Evolutionary conservation across 768 basidiomycete species (phyloP), one percentile per base, ranked within the genome.

Genomic region (Heimioporus sp.): DNA sequence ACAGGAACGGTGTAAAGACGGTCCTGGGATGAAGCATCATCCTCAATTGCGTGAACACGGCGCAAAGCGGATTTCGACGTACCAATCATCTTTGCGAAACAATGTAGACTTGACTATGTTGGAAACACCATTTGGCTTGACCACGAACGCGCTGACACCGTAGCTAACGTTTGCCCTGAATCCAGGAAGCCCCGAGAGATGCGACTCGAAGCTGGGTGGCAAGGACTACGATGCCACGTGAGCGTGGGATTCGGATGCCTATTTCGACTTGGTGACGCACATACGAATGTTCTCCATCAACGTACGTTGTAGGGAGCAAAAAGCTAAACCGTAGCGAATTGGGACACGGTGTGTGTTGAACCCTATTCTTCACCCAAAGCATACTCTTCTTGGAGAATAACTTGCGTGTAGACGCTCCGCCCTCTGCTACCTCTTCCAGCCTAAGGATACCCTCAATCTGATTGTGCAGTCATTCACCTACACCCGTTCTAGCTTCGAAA

Each of bases 151-250:
- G 47, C 72, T 77, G 10, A 89, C 75, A 24, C 73, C 75, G 61
- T 90, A 91, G 21, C 80, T 79, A 47, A 87, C 80, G 8, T 67
- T 77, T 13, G 88, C 86, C 15, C 74, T 72, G 61, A 90, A 89
- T 1, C 88, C 89, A 10, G 88, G 88, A 8, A 90, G 65, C 4
- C 87, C 87, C 12, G 80, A 78, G 16, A 90, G 71, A 55, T 83
- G 85, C 15, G 85, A 81, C 51, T 81, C 74, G 54, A 82, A 85
- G 12, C 81, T 86, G 1, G 88, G 89, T 19, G 88, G 88, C 20
- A 91, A 72, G 40, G 81, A 74, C 87, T 90, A 41, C 24, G 24
- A 7, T 28, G 24, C 24, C 24, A 28, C 5, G 35, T 35, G 15
- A 35, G 21, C 13, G 24, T 46, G 46, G 5, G 30, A 53, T 48